Evolutionary conservation across 805 yeast species (phyloP).

Genomic region (Torulaspora indica): DNA sequence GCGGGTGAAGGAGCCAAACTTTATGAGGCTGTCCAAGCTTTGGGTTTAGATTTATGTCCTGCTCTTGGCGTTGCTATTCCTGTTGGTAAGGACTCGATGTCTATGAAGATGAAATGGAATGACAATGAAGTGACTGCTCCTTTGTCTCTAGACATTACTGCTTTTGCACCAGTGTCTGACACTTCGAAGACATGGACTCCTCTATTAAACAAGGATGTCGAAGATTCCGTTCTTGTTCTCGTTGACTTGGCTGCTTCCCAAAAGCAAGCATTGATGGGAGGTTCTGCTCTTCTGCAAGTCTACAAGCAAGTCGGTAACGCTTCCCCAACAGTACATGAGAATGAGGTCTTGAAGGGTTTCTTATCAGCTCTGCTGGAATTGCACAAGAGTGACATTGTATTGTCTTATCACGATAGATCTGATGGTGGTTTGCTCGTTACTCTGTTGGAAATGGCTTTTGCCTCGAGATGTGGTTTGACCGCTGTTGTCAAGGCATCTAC

Average conservation of each 20-base stretch:
- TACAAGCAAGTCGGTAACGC: conserved; percentile 79
- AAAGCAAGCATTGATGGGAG: conserved; percentile 64
- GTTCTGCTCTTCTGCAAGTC: conserved; percentile 92
- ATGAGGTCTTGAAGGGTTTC: conserved; percentile 59
- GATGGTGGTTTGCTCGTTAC: conserved; percentile 94
- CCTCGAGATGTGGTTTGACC: conserved; percentile 81
- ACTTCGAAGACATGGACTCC: conserved; percentile 97
- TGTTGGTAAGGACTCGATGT: conserved; percentile 98
- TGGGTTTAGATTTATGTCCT: conserved; percentile 92
- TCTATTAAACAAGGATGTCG: conserved; percentile 48
- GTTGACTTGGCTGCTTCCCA: conserved; percentile 70
- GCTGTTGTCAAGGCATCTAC: conserved; percentile 41
- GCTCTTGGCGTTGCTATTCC: conserved; percentile 88
- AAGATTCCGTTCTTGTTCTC: conserved; percentile 60
- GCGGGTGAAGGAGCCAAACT: conserved; percentile 92
- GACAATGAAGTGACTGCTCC: conserved; percentile 94
- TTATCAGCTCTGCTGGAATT: conserved; percentile 63
- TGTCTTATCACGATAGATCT: conserved; percentile 91
- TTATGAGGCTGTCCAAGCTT: conserved; percentile 95
- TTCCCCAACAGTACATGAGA: conserved; percentile 78
- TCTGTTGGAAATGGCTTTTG: conserved; percentile 92
- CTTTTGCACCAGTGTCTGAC: conserved; percentile 81
- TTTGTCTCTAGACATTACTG: conserved; percentile 81
- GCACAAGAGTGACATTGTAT: conserved; percentile 63
- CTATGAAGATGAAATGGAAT: conserved; percentile 98